Base-by-base conservation (phyloP, 2,329 filamentous ascomycete species). In the Penicillium janthinellum region DNA sequence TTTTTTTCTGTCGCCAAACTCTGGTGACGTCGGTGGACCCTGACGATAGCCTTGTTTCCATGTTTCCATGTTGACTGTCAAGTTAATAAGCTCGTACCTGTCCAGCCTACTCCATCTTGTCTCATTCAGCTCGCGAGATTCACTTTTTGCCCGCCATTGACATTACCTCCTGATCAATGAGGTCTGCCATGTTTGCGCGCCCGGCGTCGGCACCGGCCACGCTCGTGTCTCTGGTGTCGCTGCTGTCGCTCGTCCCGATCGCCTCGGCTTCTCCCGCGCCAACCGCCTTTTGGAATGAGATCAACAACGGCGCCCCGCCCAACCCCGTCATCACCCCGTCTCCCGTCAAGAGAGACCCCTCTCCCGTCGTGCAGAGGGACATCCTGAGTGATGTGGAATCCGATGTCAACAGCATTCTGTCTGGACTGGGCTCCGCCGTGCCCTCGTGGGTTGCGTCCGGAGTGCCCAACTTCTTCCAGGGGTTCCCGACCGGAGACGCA, bases 401-500 rank as follows among this genome's bases (percentile, higher is more conserved):
- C 20, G 49, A 52, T 31, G 22, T 52, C 5, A 31, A 39, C 35
- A 52, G 34, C 20, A 34, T 52, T 4, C 49, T 52, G n/a, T 52
- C 49, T 1, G 61, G 53, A 2, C 48, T 67, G 51, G 65, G 65
- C 1, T 65, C 65, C 11, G 59, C 49, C 5, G 35, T 67, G 4
- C 64, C 65, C 20, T 60, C 64, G 0, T 67, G 65, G 65, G 64
- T 67, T 7, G 65, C 65, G 28, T 67, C 65, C 11, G 65, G 65
- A 51, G 63, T 67, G 12, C 65, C 65, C 54, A 59, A 65, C 7
- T 67, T 61, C 35, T 67, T 67, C 56, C 65, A 67, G 34, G 64
- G 64, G 0, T 67, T 67, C 47, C 65, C 65, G 1, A 67, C 64
- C 39, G 63, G 64, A 41, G 63, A 65, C 14, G 51, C 64, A 2